phyloP scores from a whole-genome alignment of 257 asterid species.

The Thymus mandschuricus region DNA sequence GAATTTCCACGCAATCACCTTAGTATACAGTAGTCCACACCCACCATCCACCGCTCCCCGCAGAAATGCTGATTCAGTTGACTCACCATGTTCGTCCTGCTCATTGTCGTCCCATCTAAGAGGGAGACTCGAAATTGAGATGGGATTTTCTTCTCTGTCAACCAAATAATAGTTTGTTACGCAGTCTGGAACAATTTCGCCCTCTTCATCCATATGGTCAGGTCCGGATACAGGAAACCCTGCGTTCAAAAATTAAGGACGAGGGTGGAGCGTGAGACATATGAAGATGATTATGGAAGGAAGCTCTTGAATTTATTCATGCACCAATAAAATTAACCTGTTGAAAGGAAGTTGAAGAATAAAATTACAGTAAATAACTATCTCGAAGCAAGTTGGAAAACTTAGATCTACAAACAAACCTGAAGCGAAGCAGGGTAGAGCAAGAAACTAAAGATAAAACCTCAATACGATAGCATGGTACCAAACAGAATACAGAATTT shows the following conservation, averaged over 20 bases:
- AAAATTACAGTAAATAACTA: not conserved
- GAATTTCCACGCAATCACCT: slow-evolving; percentile 67
- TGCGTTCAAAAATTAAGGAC: not conserved
- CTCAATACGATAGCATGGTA: not conserved
- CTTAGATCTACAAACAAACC: not conserved
- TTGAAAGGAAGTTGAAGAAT: not conserved
- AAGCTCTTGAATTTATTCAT: no score
- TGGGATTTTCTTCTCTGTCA: slow-evolving; percentile 33
- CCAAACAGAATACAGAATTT: no score
- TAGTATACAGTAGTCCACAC: slow-evolving; percentile 42
- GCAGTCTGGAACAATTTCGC: slow-evolving; percentile 53
- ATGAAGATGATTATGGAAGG: not conserved
- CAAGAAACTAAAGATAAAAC: not conserved
- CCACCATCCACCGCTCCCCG: slow-evolving; percentile 52
- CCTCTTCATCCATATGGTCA: slow-evolving; percentile 70
- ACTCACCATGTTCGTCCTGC: slow-evolving; percentile 19
- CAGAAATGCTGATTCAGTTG: slow-evolving; percentile 38
- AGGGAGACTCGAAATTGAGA: slow-evolving; percentile 58
- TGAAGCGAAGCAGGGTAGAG: not conserved
- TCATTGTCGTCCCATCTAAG: slow-evolving; percentile 47
- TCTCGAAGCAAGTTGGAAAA: not conserved
- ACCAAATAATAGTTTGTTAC: slow-evolving; percentile 51
- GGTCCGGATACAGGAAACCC: not conserved
- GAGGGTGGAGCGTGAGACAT: not conserved
- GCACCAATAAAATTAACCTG: not conserved